These are phyloP conservation scores for Blastobotrys capitulatus DNA, from an alignment of 1,139 yeast species.

Conservation along the genomic window DNA sequence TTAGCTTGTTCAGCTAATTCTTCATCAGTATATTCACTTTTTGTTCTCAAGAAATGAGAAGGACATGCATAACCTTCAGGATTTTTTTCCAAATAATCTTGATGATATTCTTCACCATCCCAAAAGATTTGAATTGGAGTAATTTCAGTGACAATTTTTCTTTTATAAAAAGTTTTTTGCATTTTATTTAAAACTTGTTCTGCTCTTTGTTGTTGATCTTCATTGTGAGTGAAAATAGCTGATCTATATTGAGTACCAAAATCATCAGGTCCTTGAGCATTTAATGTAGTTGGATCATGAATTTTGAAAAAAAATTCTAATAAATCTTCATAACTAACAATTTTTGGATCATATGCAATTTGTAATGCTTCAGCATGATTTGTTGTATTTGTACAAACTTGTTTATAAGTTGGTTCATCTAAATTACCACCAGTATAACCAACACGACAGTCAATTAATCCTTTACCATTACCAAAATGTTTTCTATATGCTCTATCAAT, in stretches of 20 bases:
- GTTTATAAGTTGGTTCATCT: conserved; percentile 59
- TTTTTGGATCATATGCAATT: conserved; percentile 69
- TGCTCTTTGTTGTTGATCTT: conserved; percentile 45
- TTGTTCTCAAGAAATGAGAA: conserved; percentile 63
- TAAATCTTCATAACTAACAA: conserved; percentile 53
- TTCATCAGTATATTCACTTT: conserved; percentile 21
- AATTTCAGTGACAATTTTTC: conserved; percentile 57
- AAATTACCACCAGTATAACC: conserved; percentile 82
- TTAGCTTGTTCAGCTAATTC: neutral
- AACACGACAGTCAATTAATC: conserved; percentile 69
- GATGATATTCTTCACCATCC: conserved; percentile 95
- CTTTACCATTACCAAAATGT: conserved; percentile 50
- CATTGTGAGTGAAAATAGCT: conserved; percentile 58
- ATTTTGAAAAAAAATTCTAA: conserved; percentile 82
- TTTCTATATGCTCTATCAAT: conserved; percentile 78
- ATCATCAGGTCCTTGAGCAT: conserved; percentile 72
- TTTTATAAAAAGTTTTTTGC: conserved; percentile 54
- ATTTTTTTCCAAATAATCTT: conserved; percentile 67
- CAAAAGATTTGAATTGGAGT: conserved; percentile 66
- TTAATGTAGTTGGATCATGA: conserved; percentile 66
- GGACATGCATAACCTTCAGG: conserved; percentile 89
- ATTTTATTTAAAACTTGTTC: conserved; percentile 36
- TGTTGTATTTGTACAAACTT: conserved; percentile 72
- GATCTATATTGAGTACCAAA: conserved; percentile 79
- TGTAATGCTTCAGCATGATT: conserved; percentile 67